Evolutionary conservation across 495 filamentous ascomycete genomes (phyloP), one percentile per base, ranked within the genome.

Genomic region (Penicillium psychrofluorescens): DNA sequence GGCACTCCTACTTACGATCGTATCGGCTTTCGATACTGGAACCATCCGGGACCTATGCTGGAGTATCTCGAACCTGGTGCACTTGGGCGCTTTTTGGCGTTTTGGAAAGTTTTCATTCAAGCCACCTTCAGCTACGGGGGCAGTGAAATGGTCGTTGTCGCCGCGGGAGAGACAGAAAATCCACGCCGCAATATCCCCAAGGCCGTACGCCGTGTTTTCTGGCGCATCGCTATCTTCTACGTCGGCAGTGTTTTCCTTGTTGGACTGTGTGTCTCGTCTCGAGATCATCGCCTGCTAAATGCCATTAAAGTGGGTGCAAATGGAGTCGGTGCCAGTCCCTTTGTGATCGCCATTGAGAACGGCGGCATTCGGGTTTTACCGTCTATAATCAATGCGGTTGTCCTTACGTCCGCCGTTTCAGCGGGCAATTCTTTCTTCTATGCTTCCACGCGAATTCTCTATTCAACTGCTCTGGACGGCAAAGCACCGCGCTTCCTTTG

Each of bases 151-250:
- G 76, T 87, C 22, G 83, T 78, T 39, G 74, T 92, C 11, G 84
- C 88, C 0, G 88, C 84, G 10, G 85, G 85, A 46, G 88, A 95
- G 62, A 80, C 85, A 7, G 72, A 73, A n/a, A 85, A 86, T 51
- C 88, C 88, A 1, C 68, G 79, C 34, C 74, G 75, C 48, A 81
- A 81, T 32, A 82, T 94, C 43, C 88, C 88, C 33, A 76, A 76
- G 51, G 88, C 88, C n/a, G 79, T 81, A 4, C 81, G 79, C 29
- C 79, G 85, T 45, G 83, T 86, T 27, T 90, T 92, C 63, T 86
- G 83, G 73, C 82, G 88, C 42, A 87, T 95, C 56, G 54, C 80
- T 33, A 74, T 91, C 57, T 92, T 95, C 70, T 94, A 92, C 64
- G 60, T 73, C 13, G 49, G 75, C 11, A 70, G 70, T 8, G 66